Evolutionary conservation across 108 stramenopile genomes (phyloP).

Genomic region (Aurantiochytrium sp.): DNA sequence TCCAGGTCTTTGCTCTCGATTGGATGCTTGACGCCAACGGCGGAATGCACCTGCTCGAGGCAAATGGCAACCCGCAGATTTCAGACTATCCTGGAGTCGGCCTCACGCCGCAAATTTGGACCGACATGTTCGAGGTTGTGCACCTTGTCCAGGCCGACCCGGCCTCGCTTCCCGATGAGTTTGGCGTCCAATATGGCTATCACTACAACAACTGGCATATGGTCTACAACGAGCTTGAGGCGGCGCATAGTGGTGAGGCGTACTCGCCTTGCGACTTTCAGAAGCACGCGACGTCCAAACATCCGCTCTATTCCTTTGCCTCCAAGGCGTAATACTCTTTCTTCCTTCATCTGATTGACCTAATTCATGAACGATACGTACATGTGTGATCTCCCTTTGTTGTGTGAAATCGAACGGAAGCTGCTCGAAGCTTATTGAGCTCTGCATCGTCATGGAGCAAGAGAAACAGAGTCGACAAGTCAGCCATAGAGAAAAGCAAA

Average conservation of each 20-base stretch:
- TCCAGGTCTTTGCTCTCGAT: constrained; percentile 8
- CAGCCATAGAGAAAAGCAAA: too few relatives aligned
- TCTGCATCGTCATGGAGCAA: too few relatives aligned
- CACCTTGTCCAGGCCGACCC: not conserved
- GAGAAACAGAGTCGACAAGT: too few relatives aligned
- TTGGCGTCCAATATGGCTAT: not conserved
- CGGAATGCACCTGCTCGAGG: not conserved
- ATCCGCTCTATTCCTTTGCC: not conserved
- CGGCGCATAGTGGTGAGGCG: not conserved
- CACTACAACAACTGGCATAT: not conserved
- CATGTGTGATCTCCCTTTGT: too few relatives aligned
- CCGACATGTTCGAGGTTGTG: not conserved
- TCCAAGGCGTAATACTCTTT: too few relatives aligned
- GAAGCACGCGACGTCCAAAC: not conserved
- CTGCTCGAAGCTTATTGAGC: too few relatives aligned
- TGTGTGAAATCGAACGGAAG: too few relatives aligned
- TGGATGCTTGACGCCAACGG: constrained; percentile 10
- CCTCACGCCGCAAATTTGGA: not conserved
- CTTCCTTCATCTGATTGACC: too few relatives aligned
- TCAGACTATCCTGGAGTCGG: not conserved
- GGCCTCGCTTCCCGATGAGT: not conserved
- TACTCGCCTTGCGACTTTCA: not conserved
- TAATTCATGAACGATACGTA: too few relatives aligned
- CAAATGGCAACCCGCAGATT: constrained; percentile 6
- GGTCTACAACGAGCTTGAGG: constrained; percentile 17